Evolutionary conservation across 441 rosid genomes (phyloP).

Genomic region (Kokia cookei): DNA sequence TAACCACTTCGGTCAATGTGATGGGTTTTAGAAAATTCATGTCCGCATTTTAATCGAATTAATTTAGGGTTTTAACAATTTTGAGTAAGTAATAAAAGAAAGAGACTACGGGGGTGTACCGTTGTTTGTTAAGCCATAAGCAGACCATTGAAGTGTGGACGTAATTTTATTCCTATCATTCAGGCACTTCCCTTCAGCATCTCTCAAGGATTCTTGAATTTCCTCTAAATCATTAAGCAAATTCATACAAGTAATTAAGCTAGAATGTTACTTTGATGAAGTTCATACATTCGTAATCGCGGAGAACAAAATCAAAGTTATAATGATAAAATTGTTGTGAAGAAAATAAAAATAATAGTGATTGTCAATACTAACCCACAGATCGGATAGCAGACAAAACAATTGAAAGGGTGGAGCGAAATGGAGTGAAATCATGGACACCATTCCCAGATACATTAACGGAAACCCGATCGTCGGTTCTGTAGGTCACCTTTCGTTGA

Average conservation of each 20-base stretch:
- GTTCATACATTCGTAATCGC: background rate
- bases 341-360: no score
- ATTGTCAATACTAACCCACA: conserved; percentile 24
- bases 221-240: conserved; percentile 34
- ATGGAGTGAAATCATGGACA: conserved; percentile 42
- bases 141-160: conserved; percentile 11
- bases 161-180: no score
- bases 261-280: background rate
- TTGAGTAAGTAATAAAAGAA: background rate
- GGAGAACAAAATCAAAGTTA: background rate
- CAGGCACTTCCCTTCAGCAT: conserved; percentile 35
- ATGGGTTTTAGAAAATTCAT: no score
- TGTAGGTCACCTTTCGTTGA: conserved; percentile 50
- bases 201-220: conserved; percentile 31
- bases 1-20: no score
- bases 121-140: conserved; percentile 32
- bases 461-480: conserved; percentile 59
- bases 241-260: background rate
- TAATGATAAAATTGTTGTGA: no score
- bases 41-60: no score
- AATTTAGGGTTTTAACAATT: no score
- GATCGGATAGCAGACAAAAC: conserved; percentile 32
- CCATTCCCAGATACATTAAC: conserved; percentile 44
- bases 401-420: conserved; percentile 42
- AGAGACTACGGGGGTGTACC: background rate